These are phyloP conservation scores for Platanthera zijinensis DNA, from an alignment of 106 monocot genomes.

Conservation along the genomic window DNA sequence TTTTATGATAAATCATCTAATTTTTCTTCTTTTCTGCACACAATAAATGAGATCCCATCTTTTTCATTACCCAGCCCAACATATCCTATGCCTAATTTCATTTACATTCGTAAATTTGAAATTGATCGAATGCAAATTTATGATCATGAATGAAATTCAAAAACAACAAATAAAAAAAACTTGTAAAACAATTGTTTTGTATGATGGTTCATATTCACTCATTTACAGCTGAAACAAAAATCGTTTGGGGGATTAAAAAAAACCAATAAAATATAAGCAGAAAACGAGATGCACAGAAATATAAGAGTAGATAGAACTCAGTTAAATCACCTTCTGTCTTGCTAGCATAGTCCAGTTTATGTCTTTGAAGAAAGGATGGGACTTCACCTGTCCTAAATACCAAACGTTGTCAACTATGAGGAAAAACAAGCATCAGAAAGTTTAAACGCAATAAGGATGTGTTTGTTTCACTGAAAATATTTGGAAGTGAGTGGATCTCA, in stretches of 20 bases:
- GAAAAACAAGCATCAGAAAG: background rate
- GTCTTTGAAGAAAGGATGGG: constrained; percentile 80
- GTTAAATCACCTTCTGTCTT: constrained; percentile 53
- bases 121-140: constrained; percentile 1
- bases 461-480: too few relatives aligned
- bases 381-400: constrained; percentile 65
- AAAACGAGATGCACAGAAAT: too few relatives aligned
- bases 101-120: background rate
- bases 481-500: too few relatives aligned
- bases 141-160: background rate
- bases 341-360: constrained; percentile 97
- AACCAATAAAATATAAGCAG: background rate
- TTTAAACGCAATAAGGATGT: background rate
- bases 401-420: constrained; percentile 14
- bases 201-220: background rate
- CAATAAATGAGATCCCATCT: too few relatives aligned
- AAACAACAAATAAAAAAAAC: background rate
- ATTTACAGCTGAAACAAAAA: too few relatives aligned
- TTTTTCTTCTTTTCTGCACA: too few relatives aligned
- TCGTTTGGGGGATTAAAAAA: too few relatives aligned
- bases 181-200: background rate
- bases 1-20: too few relatives aligned
- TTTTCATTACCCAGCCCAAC: too few relatives aligned
- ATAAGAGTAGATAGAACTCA: background rate
- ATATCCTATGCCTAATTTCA: too few relatives aligned